Evolutionary conservation across 2,329 filamentous ascomycete genomes (phyloP), one percentile per base, ranked within the genome.

Genomic region (Colletotrichum destructivum): DNA sequence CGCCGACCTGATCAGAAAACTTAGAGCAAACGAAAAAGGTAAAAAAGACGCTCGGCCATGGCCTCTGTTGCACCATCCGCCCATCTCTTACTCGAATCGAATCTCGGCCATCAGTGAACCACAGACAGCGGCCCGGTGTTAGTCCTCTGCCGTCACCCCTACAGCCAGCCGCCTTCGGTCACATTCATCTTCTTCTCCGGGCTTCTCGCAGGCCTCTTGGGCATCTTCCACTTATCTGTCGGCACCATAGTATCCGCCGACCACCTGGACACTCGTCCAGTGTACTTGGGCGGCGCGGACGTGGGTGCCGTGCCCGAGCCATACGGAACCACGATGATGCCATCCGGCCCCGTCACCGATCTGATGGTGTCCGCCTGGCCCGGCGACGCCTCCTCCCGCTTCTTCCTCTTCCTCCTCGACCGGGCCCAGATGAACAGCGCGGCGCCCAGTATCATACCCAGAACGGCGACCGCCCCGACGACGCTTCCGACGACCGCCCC

Each of bases 401-500:
- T 6, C 2, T 59, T 65, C 35, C 23, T 38, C n/a, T 66, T 47
- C 18, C 49, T 70, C 16, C 64, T 61, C 26, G 51, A 26, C 12
- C 62, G 46, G 4, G 49, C 7, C 64, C 66, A 49, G 18, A 69
- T 16, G 12, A 55, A 55, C 8, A 64, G 13, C 4, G 40, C 42
- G 1, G 23, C 47, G 3, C 59, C 69, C 0, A 49, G 18, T 2
- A 72, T 12, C 2, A 69, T 11, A 2, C 69, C 54, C 18, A 72
- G 40, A n/a, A 72, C 46, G 0, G 69, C 65, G 6, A 72, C 38
- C 7, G 69, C 69, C 5, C 69, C 69, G 12, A 56, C 47, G 11
- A 69, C 49, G 31, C 59, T 59, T 11, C 65, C 69, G 15, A 47
- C 60, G 1, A 69, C 35, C 11, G 65, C 65, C 0, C 59, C 54